These are phyloP conservation scores for Singerocomus inundabilis DNA, from an alignment of 1,284 basidiomycete genomes.

Conservation along the genomic window DNA sequence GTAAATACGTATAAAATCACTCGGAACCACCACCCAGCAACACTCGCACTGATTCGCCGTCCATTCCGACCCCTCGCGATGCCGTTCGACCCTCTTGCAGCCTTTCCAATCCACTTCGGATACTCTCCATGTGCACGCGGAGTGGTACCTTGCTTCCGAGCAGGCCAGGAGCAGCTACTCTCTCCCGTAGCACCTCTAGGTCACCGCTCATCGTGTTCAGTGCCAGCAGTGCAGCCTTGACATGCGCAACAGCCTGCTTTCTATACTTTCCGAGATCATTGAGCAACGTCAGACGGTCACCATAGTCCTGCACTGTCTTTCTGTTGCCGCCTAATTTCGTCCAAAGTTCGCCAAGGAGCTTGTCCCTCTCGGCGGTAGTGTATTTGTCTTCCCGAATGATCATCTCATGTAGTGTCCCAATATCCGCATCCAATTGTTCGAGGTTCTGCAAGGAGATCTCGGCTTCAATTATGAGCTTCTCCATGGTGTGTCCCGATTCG, in stretches of 20 bases:
- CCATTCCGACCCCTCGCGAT: conserved; percentile 34
- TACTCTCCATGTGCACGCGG: conserved; percentile 70
- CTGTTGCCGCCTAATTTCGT: conserved; percentile 62
- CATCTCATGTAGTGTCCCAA: conserved; percentile 54
- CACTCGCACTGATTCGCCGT: conserved; percentile 33
- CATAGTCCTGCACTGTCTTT: conserved; percentile 43
- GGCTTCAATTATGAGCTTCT: conserved; percentile 60
- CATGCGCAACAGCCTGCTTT: conserved; percentile 57
- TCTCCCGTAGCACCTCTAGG: conserved; percentile 69
- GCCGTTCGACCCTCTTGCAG: conserved; percentile 52
- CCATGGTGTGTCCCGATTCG: conserved; percentile 50
- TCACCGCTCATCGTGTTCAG: conserved; percentile 63
- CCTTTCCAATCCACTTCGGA: conserved; percentile 59
- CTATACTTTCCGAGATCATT: conserved; percentile 54
- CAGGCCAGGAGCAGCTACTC: conserved; percentile 62
- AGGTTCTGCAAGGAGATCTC: conserved; percentile 53
- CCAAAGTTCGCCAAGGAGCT: conserved; percentile 66
- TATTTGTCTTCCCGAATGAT: conserved; percentile 53
- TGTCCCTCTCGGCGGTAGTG: conserved; percentile 43
- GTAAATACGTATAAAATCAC: no score
- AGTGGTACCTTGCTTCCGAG: conserved; percentile 56
- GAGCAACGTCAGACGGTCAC: conserved; percentile 52
- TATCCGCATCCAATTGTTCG: conserved; percentile 57
- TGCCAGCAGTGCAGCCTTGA: conserved; percentile 58
- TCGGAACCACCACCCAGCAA: conserved; percentile 24